Evolutionary conservation across 2,329 filamentous ascomycete species (phyloP), one percentile per base, ranked within the genome.

Genomic region (Ophioceras dolichostomum): DNA sequence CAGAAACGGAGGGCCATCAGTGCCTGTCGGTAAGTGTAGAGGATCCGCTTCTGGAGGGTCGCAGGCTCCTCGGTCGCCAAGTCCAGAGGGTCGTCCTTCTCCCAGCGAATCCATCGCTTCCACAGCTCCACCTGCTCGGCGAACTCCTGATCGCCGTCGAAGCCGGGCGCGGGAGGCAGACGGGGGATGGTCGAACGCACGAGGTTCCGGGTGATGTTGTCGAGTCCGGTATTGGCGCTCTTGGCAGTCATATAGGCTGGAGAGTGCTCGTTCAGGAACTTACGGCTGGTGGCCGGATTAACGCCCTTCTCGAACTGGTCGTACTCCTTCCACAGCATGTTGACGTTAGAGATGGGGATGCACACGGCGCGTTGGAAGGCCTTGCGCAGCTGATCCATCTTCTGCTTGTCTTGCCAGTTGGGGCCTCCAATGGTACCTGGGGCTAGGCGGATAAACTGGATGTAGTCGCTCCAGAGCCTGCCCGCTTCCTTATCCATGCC

Each of bases 371-470:
- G 81, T 50, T 95, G 88, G 55, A 95, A 98, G 1, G 85, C 83
- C 55, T 93, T 94, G 41, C 91, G 80, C 36, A 98, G 62, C 47
- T 83, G 69, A 50, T 98, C 91, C 82, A 94, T 94, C 67, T 98
- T 98, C 55, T 96, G 91, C 60, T 89, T 83, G 53, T 96, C 91
- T 58, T 96, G 88, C 93, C 91, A 98, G 41, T 76, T 79, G 41
- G 70, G 79, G 31, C 89, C 91, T 19, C 88, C 89, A 41, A 91
- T 74, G 40, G 77, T 77, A 5, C 91, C 91, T 1, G 91, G 91
- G 0, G 83, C 85, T 28, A 76, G 83, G 54, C 87, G 88, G 57
- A 96, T 76, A 54, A 98, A 95, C 47, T 91, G 79, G 43, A 98
- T 80, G 51, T 96, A 96, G 47, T 98, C 91, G 41, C 82, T 76